phyloP scores from a whole-genome alignment of 2,329 filamentous ascomycete genomes.

The Aureobasidium vineae region DNA sequence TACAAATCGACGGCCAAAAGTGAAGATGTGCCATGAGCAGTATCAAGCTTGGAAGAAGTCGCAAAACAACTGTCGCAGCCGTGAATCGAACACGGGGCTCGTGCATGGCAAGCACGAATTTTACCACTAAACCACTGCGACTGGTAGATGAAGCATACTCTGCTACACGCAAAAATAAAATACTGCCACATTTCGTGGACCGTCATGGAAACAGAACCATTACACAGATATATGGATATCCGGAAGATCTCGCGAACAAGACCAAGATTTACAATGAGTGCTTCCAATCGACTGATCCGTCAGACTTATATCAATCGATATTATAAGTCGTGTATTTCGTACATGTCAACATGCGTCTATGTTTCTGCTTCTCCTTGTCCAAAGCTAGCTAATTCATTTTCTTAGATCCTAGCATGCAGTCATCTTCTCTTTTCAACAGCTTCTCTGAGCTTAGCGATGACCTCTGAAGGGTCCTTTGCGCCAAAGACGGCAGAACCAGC shows the following conservation, averaged over 20 bases:
- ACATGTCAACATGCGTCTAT: neutral
- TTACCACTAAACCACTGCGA: conserved; percentile 28
- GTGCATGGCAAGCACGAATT: conserved; percentile 27
- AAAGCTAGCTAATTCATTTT: neutral
- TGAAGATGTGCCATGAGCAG: no score
- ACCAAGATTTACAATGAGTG: no score
- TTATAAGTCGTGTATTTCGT: neutral
- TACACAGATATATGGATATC: no score
- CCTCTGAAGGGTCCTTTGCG: conserved; percentile 80
- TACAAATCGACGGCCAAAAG: no score
- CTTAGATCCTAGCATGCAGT: conserved; percentile 22
- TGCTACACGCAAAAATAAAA: no score
- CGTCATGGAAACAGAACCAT: no score
- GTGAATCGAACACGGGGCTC: conserved; percentile 27
- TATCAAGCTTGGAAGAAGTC: no score
- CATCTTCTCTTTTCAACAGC: conserved; percentile 66
- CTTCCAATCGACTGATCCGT: no score
- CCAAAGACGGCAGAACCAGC: conserved; percentile 95
- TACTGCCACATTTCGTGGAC: no score
- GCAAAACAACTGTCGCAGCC: conserved; percentile 17
- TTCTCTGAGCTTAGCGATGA: conserved; percentile 77
- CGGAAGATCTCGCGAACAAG: no score
- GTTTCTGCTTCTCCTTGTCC: neutral
- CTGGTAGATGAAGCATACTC: neutral
- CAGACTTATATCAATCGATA: no score